phyloP scores from a whole-genome alignment of 331 rosid genomes.

The Telfairia occidentalis region DNA sequence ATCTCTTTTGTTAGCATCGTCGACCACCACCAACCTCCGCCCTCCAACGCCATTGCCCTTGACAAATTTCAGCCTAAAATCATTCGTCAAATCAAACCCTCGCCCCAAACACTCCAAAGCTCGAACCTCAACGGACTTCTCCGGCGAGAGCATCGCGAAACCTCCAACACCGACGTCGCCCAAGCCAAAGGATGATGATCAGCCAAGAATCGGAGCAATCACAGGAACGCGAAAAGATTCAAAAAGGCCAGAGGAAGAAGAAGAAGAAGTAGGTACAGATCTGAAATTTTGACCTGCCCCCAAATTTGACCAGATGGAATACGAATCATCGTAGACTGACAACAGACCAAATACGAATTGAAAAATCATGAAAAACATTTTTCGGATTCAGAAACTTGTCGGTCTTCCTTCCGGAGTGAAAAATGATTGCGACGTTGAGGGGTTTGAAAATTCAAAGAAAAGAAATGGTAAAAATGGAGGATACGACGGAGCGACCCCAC shows the following conservation, averaged over 20 bases:
- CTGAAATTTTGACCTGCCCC: constrained; percentile 10
- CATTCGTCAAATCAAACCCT: constrained; percentile 82
- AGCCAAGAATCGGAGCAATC: neutral
- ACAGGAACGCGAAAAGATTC: neutral
- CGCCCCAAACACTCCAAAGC: constrained; percentile 75
- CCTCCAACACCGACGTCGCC: too few relatives aligned
- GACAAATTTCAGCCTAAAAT: constrained; percentile 66
- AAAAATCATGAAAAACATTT: constrained; percentile 1
- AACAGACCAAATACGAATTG: neutral
- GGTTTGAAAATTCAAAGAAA: neutral
- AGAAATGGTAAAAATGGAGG: neutral
- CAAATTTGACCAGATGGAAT: constrained; percentile 17
- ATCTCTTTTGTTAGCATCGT: constrained; percentile 55
- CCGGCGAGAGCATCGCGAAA: constrained; percentile 26
- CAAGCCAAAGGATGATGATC: too few relatives aligned
- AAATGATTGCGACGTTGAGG: neutral
- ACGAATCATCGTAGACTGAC: neutral
- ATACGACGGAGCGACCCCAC: constrained; percentile 6
- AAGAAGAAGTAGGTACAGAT: constrained; percentile 6
- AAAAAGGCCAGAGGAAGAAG: neutral
- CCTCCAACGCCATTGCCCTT: constrained; percentile 40
- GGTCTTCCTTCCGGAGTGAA: neutral
- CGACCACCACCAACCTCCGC: constrained; percentile 59
- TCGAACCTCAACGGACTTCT: constrained; percentile 32
- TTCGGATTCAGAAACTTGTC: neutral